Base-by-base conservation (phyloP, 2,329 filamentous ascomycete species). In the Huntiella bhutanensis region DNA sequence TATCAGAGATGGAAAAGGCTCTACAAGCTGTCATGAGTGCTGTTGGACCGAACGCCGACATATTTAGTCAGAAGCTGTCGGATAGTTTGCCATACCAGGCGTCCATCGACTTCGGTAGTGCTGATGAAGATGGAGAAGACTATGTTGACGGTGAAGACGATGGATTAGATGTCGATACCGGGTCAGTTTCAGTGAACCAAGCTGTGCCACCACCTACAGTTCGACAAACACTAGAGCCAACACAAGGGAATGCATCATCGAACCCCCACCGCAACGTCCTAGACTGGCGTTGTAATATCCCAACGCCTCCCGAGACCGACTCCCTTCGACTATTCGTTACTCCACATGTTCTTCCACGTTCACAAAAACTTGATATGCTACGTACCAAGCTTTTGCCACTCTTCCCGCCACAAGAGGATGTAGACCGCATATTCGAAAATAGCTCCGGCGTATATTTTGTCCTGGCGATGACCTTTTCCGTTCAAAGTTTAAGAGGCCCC, bases 321-420 rank as follows among this genome's bases (percentile, higher is more conserved):
- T 13, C 33, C 11, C 16, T 41, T 5, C 48, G 43, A 4, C n/a
- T 28, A 3, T 49, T 43, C 22, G 11, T 11, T 7, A 7, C 43
- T 16, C 43, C 43, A 11, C 43, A 43, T 8, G 15, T 32, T n/a
- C 13, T 46, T 11, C 44, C 48, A 6, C 43, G 48, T 5, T 49
- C 48, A 11, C 48, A 49, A n/a, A 49, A 49, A 36, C 43, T 49
- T 11, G 48, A 49, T 28, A 33, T 33, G 11, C 28, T 49, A 16
- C 43, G 48, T n/a, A 47, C 37, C 17, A 47, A 42, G 37, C 45
- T 50, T 4, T 52, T 60, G 22, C 52, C 53, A 1, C 42, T 59
- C 2, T 60, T 65, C 10, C 63, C 62, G 0, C 53, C 57, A 2
- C 58, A 59, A 40, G 51, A 57, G 7, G 59, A 61, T 39, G 54